phyloP scores from a whole-genome alignment of 1,139 yeast genomes.

The Yamadazyma blattariae region DNA sequence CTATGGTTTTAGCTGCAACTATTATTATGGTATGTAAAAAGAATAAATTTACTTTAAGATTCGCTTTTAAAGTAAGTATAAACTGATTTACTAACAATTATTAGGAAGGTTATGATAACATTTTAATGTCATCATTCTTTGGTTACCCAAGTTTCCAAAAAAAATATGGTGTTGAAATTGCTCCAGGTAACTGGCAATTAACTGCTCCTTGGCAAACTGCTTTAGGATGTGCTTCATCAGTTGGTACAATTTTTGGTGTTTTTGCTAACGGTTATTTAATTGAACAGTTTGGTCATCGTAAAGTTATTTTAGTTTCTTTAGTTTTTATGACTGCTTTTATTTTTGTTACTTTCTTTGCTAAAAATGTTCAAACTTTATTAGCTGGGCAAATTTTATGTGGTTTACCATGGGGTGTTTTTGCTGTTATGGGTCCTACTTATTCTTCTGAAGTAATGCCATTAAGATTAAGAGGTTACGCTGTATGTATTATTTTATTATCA shows the following conservation, averaged over 20 bases:
- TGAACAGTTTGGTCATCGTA: slow-evolving; percentile 23
- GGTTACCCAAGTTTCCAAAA: slow-evolving; percentile 22
- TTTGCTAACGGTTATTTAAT: slow-evolving; percentile 20
- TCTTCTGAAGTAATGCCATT: slow-evolving; percentile 23
- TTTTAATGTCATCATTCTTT: slow-evolving; percentile 20
- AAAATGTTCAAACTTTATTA: slow-evolving; percentile 16
- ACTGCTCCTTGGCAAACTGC: slow-evolving; percentile 23
- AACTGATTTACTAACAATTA: too few relatives aligned
- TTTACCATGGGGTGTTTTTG: slow-evolving; percentile 26
- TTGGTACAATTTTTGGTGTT: slow-evolving; percentile 23
- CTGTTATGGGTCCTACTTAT: slow-evolving; percentile 25
- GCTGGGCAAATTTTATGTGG: slow-evolving; percentile 24
- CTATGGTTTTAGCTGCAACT: slow-evolving; percentile 21
- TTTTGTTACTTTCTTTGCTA: slow-evolving; percentile 22
- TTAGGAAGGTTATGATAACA: slow-evolving; percentile 27
- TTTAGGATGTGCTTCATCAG: slow-evolving; percentile 18
- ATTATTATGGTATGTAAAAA: too few relatives aligned
- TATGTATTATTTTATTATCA: background rate
- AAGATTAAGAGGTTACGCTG: slow-evolving; percentile 21
- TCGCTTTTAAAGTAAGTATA: too few relatives aligned
- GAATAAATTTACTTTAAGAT: too few relatives aligned
- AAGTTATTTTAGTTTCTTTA: slow-evolving; percentile 19
- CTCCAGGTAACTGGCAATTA: slow-evolving; percentile 18
- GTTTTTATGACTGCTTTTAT: slow-evolving; percentile 21
- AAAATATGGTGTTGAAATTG: slow-evolving; percentile 17